phyloP scores from a whole-genome alignment of 1,284 basidiomycete species.

The Pyrrhoderma lamaoense region DNA sequence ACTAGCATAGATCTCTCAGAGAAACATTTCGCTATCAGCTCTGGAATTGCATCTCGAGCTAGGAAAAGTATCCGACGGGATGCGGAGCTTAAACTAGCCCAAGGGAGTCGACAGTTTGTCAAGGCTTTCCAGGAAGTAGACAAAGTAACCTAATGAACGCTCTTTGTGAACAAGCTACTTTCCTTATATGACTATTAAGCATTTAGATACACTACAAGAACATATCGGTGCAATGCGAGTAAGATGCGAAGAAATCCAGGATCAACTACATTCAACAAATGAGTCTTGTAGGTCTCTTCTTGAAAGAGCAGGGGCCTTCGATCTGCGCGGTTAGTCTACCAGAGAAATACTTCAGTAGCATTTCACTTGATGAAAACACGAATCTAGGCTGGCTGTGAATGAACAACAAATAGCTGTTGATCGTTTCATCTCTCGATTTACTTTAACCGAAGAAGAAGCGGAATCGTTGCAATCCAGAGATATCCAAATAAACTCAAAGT shows the following conservation, averaged over 20 bases:
- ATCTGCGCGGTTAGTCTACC: conserved; percentile 61
- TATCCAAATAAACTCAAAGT: conserved; percentile 59
- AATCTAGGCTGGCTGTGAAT: conserved; percentile 55
- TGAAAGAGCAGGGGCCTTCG: conserved; percentile 81
- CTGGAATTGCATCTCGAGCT: conserved; percentile 57
- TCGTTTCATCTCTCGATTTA: conserved; percentile 81
- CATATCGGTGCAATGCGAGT: conserved; percentile 73
- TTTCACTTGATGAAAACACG: not conserved
- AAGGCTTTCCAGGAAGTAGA: conserved; percentile 82
- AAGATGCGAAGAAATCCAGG: conserved; percentile 79
- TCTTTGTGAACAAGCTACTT: conserved; percentile 13
- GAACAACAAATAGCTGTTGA: conserved; percentile 68
- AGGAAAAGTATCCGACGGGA: conserved; percentile 77
- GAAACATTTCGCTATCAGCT: conserved; percentile 17
- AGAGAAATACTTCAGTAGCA: not conserved
- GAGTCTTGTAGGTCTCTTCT: conserved; percentile 78
- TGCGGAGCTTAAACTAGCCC: conserved; percentile 73
- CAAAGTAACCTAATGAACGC: conserved; percentile 42
- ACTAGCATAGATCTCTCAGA: conserved; percentile 24
- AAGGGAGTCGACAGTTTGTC: conserved; percentile 76
- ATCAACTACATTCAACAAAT: conserved; percentile 69
- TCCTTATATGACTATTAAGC: conserved; percentile 38
- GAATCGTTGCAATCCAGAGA: conserved; percentile 74
- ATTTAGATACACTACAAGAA: conserved; percentile 67
- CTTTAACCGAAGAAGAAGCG: conserved; percentile 67